Evolutionary conservation across 257 asterid species (phyloP).

Genomic region (Salvia rosmarinus): DNA sequence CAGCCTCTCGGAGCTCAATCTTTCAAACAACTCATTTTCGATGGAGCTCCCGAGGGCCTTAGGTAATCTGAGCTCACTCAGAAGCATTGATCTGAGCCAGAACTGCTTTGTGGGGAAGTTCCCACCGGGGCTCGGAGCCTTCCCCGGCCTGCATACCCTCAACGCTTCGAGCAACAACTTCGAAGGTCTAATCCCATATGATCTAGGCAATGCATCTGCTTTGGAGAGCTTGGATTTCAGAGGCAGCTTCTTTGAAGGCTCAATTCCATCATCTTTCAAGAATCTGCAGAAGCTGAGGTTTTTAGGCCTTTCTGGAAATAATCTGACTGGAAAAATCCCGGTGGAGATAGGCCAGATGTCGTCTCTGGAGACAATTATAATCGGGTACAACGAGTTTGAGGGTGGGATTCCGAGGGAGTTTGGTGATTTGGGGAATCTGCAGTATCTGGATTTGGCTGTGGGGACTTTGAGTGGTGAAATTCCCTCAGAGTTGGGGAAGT

Average conservation of each 20-base stretch:
- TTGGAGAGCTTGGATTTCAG: conserved; percentile 65
- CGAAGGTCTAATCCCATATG: conserved; percentile 63
- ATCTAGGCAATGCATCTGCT: conserved; percentile 49
- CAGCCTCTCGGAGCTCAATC: conserved; percentile 46
- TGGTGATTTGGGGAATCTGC: conserved; percentile 62
- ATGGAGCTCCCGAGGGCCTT: conserved; percentile 49
- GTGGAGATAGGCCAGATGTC: conserved; percentile 56
- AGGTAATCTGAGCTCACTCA: conserved; percentile 49
- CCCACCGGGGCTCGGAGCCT: conserved; percentile 59
- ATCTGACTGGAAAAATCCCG: conserved; percentile 69
- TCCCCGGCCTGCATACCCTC: conserved; percentile 45
- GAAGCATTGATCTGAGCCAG: conserved; percentile 61
- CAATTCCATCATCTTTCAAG: conserved; percentile 65
- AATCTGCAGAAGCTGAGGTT: conserved; percentile 56
- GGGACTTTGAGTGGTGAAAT: conserved; percentile 64
- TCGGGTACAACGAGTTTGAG: conserved; percentile 69
- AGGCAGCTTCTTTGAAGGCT: conserved; percentile 72
- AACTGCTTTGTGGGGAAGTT: conserved; percentile 63
- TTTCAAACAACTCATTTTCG: conserved; percentile 56
- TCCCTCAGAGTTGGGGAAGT: conserved; percentile 60
- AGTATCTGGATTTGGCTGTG: conserved; percentile 72
- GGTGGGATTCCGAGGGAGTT: conserved; percentile 69
- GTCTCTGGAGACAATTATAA: conserved; percentile 56
- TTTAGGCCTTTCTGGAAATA: conserved; percentile 78
- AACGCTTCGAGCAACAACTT: conserved; percentile 84